These are phyloP conservation scores for Phialophora macrospora DNA, from an alignment of 2,329 filamentous ascomycete genomes.

Conservation along the genomic window DNA sequence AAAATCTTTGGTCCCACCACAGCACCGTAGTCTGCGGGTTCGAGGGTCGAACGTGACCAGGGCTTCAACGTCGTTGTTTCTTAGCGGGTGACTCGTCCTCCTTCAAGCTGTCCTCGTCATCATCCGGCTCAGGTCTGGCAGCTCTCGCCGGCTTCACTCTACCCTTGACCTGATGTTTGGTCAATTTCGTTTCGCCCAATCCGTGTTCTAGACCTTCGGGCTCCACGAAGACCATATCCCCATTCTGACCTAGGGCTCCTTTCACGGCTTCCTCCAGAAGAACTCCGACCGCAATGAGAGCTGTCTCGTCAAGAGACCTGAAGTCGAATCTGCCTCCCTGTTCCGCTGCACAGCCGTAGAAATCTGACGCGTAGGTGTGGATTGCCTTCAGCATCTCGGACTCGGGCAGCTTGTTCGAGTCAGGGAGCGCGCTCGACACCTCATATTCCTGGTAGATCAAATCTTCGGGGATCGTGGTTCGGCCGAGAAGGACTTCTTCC, in stretches of 20 bases:
- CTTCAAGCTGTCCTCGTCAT: slow-evolving; percentile 26
- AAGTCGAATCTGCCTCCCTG: slow-evolving; percentile 49
- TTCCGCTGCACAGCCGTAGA: slow-evolving; percentile 51
- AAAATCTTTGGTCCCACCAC: background rate
- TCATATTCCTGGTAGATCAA: slow-evolving; percentile 62
- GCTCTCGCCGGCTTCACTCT: slow-evolving; percentile 27
- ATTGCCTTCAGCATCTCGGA: slow-evolving; percentile 63
- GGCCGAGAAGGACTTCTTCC: slow-evolving; percentile 64
- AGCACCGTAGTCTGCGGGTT: background rate
- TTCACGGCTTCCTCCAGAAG: slow-evolving; percentile 63
- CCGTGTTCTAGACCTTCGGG: slow-evolving; percentile 43
- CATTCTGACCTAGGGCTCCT: slow-evolving; percentile 60
- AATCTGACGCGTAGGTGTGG: slow-evolving; percentile 63
- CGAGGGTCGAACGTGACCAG: background rate
- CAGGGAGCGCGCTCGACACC: slow-evolving; percentile 41
- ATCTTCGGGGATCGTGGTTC: slow-evolving; percentile 52
- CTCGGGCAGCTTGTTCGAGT: slow-evolving; percentile 56
- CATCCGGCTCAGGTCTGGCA: slow-evolving; percentile 19
- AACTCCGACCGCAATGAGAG: slow-evolving; percentile 64
- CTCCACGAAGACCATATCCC: slow-evolving; percentile 63
- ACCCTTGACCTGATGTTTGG: slow-evolving; percentile 36
- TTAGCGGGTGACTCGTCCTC: slow-evolving; percentile 32
- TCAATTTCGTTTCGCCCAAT: slow-evolving; percentile 31
- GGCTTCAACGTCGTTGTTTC: slow-evolving; percentile 26
- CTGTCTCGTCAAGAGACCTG: slow-evolving; percentile 65